These are phyloP conservation scores for Endogone sp. DNA, from an alignment of 192 early-diverging fungal species.

Conservation along the genomic window DNA sequence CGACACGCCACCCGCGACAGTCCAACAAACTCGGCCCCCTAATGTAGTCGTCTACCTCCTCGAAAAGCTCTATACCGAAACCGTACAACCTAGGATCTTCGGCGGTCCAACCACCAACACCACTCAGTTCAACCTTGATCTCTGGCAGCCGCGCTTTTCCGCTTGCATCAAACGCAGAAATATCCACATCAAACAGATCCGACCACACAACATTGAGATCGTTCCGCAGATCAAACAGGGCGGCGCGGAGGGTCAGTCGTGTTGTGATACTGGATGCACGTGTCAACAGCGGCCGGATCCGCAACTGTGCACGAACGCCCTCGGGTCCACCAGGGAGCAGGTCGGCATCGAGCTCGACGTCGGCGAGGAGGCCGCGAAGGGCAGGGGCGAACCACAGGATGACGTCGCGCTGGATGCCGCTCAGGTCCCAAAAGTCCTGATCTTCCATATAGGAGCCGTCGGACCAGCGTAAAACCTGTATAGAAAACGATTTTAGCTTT, in stretches of 20 bases:
- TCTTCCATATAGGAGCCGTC: slow-evolving; percentile 14
- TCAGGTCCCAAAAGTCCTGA: slow-evolving; percentile 14
- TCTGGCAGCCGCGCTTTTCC: neutral
- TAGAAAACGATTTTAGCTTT: too few relatives aligned
- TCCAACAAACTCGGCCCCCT: neutral
- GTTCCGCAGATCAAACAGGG: neutral
- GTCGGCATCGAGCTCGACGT: slow-evolving; percentile 2
- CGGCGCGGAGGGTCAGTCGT: neutral
- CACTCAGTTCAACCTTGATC: neutral
- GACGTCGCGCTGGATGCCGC: slow-evolving; percentile 11
- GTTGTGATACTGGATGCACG: neutral
- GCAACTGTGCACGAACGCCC: neutral
- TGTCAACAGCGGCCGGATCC: too few relatives aligned
- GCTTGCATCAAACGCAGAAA: too few relatives aligned
- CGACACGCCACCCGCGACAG: slow-evolving; percentile 11
- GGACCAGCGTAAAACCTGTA: slow-evolving; percentile 6
- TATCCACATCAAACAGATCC: neutral
- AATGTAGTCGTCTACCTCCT: neutral
- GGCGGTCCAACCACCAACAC: neutral
- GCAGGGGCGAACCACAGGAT: slow-evolving; percentile 3
- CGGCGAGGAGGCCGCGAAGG: neutral
- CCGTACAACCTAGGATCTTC: slow-evolving; percentile 6
- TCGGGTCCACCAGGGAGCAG: neutral
- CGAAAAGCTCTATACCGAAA: neutral
- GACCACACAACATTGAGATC: neutral